These are phyloP conservation scores for Paxillus involutus DNA, from an alignment of 768 basidiomycete genomes.

Conservation along the genomic window DNA sequence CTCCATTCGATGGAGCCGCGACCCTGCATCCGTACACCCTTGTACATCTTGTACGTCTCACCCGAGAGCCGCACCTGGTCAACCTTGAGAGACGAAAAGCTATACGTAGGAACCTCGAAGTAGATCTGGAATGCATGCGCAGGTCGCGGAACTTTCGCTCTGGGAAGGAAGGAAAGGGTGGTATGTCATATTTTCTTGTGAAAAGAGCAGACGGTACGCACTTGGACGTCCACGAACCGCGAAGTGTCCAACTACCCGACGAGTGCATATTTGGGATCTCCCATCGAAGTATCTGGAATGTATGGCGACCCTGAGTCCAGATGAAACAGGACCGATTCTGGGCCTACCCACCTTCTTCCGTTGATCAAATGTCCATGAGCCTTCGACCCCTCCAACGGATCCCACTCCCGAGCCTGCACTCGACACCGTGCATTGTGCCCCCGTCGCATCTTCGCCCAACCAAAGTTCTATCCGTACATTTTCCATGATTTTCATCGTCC, in stretches of 20 bases:
- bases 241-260: constrained; percentile 68
- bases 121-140: constrained; percentile 71
- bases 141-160: constrained; percentile 52
- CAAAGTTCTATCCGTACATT: constrained; percentile 69
- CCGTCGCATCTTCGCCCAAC: constrained; percentile 71
- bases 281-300: constrained; percentile 71
- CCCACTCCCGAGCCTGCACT: constrained; percentile 53
- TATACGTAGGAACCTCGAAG: constrained; percentile 69
- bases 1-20: constrained; percentile 33
- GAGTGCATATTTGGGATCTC: constrained; percentile 67
- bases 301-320: background rate
- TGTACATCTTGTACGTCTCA: constrained; percentile 88
- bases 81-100: constrained; percentile 79
- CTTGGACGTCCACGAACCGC: constrained; percentile 75
- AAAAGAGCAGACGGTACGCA: constrained; percentile 33
- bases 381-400: constrained; percentile 39
- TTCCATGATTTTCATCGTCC: constrained; percentile 67
- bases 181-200: background rate
- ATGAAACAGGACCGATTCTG: constrained; percentile 2
- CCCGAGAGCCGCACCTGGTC: constrained; percentile 81
- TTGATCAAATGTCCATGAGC: constrained; percentile 82
- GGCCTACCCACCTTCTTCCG: constrained; percentile 48
- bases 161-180: constrained; percentile 29
- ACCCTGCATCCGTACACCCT: constrained; percentile 72
- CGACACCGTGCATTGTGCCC: constrained; percentile 69